A percentile compares a stretch with the other conserved stretches of the same genome.
Evolutionary conservation across 176 grass and related monocot genomes (phyloP).

Genomic region (Stipa capillata): DNA sequence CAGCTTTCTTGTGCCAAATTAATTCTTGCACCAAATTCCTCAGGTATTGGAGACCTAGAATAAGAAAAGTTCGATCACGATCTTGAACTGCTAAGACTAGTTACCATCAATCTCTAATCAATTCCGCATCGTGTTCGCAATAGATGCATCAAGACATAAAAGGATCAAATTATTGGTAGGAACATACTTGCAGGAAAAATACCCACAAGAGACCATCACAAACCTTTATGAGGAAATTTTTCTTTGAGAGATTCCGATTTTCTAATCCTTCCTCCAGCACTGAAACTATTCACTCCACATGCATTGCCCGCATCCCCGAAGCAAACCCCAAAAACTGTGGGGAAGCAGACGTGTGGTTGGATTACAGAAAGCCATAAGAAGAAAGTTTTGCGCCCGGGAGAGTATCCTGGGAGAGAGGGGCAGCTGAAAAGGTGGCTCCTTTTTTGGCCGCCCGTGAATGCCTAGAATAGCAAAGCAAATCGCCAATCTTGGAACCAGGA

Average conservation of each 20-base stretch:
- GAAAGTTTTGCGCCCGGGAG: neutral
- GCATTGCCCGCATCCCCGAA: neutral
- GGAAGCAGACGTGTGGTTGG: conserved; percentile 13
- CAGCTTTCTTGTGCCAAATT: neutral
- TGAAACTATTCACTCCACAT: neutral
- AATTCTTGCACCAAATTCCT: neutral
- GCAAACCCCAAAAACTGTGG: conserved; percentile 19
- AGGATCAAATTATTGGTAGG: neutral
- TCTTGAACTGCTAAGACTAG: neutral
- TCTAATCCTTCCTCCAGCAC: neutral
- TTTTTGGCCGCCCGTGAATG: neutral
- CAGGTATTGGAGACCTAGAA: neutral
- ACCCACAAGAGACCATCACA: neutral
- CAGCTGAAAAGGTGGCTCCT: conserved; percentile 15
- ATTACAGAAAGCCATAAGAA: neutral
- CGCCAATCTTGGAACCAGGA: conserved; percentile 5
- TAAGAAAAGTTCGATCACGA: neutral
- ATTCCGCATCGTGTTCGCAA: neutral
- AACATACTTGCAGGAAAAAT: neutral
- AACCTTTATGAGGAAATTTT: conserved; percentile 5
- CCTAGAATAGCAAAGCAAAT: conserved; percentile 12
- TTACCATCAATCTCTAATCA: neutral
- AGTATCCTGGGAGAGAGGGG: neutral
- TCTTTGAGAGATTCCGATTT: neutral
- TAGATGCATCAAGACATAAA: neutral